Conservation (phyloP, 2,329 filamentous ascomycete genomes). For the Microcyclosporella mali region DNA sequence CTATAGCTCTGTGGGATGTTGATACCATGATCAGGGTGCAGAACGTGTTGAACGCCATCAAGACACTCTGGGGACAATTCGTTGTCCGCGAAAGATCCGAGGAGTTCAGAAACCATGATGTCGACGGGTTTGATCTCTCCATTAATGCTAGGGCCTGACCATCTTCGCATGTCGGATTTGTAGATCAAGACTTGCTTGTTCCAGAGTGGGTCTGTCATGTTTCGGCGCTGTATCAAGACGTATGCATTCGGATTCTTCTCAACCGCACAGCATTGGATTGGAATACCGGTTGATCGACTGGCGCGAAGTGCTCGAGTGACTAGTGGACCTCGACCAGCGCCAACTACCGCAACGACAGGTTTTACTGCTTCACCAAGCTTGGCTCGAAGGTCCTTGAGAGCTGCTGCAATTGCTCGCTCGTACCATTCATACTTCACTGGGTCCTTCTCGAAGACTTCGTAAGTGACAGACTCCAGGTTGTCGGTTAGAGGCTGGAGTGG, state of each 20-base stretch:
- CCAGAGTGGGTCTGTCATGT: slow-evolving; percentile 65
- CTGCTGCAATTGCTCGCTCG: slow-evolving; percentile 73
- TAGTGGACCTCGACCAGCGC: slow-evolving; percentile 84
- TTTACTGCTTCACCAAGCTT: slow-evolving; percentile 68
- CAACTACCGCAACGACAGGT: slow-evolving; percentile 84
- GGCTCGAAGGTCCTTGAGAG: slow-evolving; percentile 73
- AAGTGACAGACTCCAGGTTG: slow-evolving; percentile 93
- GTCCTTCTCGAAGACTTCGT: slow-evolving; percentile 97
- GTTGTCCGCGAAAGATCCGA: slow-evolving; percentile 95
- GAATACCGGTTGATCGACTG: slow-evolving; percentile 66
- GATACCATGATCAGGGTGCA: slow-evolving; percentile 75
- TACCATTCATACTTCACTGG: slow-evolving; percentile 98
- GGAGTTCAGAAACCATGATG: slow-evolving; percentile 86
- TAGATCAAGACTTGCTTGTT: slow-evolving; percentile 73
- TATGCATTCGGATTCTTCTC: slow-evolving; percentile 99
- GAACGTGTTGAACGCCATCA: slow-evolving; percentile 86
- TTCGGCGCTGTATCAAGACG: slow-evolving; percentile 83
- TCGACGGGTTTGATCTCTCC: slow-evolving; percentile 65
- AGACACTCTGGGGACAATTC: slow-evolving; percentile 94
- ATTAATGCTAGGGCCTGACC: slow-evolving; percentile 68
- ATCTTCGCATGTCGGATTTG: slow-evolving; percentile 94
- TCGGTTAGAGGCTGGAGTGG: slow-evolving; percentile 91
- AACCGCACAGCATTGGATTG: slow-evolving; percentile 81
- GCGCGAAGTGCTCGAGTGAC: slow-evolving; percentile 82
- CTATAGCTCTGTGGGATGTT: slow-evolving; percentile 93